Percentiles rank a stretch among this genome's conserved stretches.
Evolutionary conservation across 306 rosid species (phyloP).

Genomic region (Ochetophila trinervis): DNA sequence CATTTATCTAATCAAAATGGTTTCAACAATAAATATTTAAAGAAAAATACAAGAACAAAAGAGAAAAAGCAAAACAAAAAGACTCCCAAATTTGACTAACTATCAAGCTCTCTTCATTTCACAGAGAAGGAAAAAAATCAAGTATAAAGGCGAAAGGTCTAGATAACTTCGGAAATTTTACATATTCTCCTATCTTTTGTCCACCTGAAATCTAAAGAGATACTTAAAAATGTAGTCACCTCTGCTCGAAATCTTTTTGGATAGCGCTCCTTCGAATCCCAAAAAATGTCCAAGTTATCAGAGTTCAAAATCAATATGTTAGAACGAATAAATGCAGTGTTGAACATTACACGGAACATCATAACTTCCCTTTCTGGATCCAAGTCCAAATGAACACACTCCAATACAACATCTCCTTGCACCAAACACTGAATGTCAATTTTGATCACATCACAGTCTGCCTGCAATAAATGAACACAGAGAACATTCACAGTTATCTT

Average conservation of each 20-base stretch:
- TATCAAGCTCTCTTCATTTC: not conserved
- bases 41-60: not conserved
- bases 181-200: too few species aligned
- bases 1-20: constrained; percentile 28
- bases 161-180: too few species aligned
- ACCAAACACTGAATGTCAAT: constrained; percentile 92
- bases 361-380: constrained; percentile 93
- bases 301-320: constrained; percentile 79
- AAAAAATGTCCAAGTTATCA: constrained; percentile 90
- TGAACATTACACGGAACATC: constrained; percentile 97
- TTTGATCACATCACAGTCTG: constrained; percentile 93
- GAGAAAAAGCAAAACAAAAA: not conserved
- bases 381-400: constrained; percentile 88
- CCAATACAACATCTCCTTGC: constrained; percentile 98
- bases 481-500: constrained; percentile 25
- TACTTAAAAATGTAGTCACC: constrained; percentile 44
- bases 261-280: constrained; percentile 90
- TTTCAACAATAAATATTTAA: not conserved
- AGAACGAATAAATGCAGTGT: constrained; percentile 91
- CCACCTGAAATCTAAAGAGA: constrained; percentile 10
- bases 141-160: not conserved
- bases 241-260: constrained; percentile 92
- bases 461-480: constrained; percentile 48
- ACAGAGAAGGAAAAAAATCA: not conserved
- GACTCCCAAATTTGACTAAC: constrained; percentile 1